Evolutionary conservation across 2,329 filamentous ascomycete species (phyloP).

Genomic region (Fonsecaea monophora): DNA sequence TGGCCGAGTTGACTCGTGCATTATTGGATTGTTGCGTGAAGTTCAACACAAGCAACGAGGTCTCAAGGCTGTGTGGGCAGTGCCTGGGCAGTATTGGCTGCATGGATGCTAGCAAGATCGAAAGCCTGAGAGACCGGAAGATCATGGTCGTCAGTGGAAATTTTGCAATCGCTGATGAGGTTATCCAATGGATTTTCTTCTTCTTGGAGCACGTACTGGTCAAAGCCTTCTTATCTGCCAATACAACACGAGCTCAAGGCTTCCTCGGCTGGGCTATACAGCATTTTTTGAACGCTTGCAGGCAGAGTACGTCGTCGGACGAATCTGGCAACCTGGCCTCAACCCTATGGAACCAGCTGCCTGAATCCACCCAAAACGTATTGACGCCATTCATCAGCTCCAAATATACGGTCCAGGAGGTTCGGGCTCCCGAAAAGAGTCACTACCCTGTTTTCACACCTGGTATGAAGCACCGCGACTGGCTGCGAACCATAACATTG

Average conservation of each 20-base stretch:
- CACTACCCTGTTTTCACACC: constrained; percentile 79
- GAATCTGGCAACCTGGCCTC: constrained; percentile 25
- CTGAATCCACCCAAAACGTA: constrained; percentile 77
- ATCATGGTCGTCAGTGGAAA: constrained; percentile 89
- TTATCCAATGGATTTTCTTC: constrained; percentile 83
- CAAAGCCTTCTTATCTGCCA: constrained; percentile 87
- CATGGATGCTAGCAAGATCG: constrained; percentile 87
- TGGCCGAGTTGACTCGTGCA: constrained; percentile 74
- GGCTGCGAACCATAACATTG: constrained; percentile 80
- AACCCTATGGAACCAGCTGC: constrained; percentile 71
- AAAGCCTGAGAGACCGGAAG: constrained; percentile 76
- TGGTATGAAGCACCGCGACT: constrained; percentile 72
- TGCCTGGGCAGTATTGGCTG: constrained; percentile 90
- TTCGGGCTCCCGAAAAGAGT: constrained; percentile 50
- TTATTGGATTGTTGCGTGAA: constrained; percentile 85
- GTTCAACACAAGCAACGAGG: constrained; percentile 72
- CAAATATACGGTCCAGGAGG: constrained; percentile 71
- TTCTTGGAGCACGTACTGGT: constrained; percentile 87
- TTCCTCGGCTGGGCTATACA: constrained; percentile 96
- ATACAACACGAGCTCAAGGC: constrained; percentile 84
- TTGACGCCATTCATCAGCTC: constrained; percentile 89
- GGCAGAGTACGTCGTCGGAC: constrained; percentile 59
- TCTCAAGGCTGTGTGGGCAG: constrained; percentile 76
- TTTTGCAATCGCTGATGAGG: constrained; percentile 78
- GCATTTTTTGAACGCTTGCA: constrained; percentile 79